Conservation (phyloP, 306 rosid species). For the Casuarina cunninghamiana region DNA sequence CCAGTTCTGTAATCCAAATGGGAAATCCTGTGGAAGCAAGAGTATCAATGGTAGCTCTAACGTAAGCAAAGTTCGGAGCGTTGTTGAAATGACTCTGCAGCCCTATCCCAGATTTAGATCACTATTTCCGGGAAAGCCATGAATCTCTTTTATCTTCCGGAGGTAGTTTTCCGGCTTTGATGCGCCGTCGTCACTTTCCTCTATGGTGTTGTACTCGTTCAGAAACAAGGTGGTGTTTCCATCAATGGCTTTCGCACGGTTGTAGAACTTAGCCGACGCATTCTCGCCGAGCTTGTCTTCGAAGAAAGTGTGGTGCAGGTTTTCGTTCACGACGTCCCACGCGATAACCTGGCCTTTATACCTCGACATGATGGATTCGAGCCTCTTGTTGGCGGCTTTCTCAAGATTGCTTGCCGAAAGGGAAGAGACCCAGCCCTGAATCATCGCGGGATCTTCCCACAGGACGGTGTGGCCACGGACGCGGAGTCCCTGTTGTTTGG, state of each 20-base stretch:
- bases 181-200: constrained; percentile 41
- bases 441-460: constrained; percentile 58
- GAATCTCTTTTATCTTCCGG: constrained; percentile 46
- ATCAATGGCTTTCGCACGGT: constrained; percentile 43
- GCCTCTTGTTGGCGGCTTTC: constrained; percentile 38
- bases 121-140: constrained; percentile 18
- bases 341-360: constrained; percentile 59
- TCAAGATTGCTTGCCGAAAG: constrained; percentile 36
- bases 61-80: constrained; percentile 51
- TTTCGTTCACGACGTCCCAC: constrained; percentile 88
- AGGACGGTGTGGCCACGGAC: constrained; percentile 78
- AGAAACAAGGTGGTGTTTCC: constrained; percentile 43
- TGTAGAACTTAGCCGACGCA: constrained; percentile 41
- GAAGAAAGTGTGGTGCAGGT: constrained; percentile 56
- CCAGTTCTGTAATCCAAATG: constrained; percentile 81
- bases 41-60: constrained; percentile 65
- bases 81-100: constrained; percentile 61
- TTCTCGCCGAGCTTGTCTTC: constrained; percentile 41
- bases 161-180: constrained; percentile 51
- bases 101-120: constrained; percentile 51
- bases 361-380: constrained; percentile 44
- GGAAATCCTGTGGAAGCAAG: constrained; percentile 62
- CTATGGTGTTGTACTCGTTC: constrained; percentile 74
- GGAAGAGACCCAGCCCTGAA: constrained; percentile 54
- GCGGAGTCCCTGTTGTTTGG: constrained; percentile 36